Evolutionary conservation across 495 filamentous ascomycete genomes (phyloP).

Genomic region (Talaromyces stipitatus): DNA sequence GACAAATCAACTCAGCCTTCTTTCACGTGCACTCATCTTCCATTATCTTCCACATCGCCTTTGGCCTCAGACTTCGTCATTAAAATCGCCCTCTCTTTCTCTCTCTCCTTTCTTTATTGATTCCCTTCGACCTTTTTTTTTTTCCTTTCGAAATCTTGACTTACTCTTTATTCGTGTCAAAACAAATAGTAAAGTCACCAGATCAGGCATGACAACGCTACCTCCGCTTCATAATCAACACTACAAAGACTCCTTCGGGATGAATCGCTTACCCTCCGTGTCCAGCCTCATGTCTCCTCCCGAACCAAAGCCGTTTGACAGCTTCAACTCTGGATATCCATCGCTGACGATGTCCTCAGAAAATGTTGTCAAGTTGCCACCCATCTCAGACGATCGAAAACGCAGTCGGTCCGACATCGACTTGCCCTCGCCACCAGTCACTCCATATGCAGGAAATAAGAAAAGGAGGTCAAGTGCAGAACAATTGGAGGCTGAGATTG

Average conservation of each 20-base stretch:
- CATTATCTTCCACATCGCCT: conserved; percentile 33
- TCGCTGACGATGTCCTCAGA: conserved; percentile 26
- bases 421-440: conserved; percentile 65
- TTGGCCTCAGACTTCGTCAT: conserved; percentile 17
- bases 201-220: conserved; percentile 1
- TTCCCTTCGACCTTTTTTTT: neutral
- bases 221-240: conserved; percentile 1
- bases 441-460: conserved; percentile 52
- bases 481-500: conserved; percentile 25
- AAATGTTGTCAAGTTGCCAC: conserved; percentile 35
- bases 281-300: conserved; percentile 72
- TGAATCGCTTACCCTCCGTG: conserved; percentile 44
- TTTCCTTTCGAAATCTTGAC: neutral
- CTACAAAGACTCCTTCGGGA: conserved; percentile 15
- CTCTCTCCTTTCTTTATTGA: neutral
- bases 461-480: conserved; percentile 41
- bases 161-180: neutral
- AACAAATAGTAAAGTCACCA: neutral
- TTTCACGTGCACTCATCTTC: conserved; percentile 20
- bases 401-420: conserved; percentile 42
- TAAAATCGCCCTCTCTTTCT: neutral
- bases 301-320: conserved; percentile 55
- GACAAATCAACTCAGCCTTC: conserved; percentile 33
- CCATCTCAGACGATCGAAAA: conserved; percentile 42
- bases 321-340: conserved; percentile 36